A percentile compares a stretch with the other conserved stretches of the same genome.
Evolutionary conservation across 768 basidiomycete species (phyloP).

Genomic region (Trametes cingulata): DNA sequence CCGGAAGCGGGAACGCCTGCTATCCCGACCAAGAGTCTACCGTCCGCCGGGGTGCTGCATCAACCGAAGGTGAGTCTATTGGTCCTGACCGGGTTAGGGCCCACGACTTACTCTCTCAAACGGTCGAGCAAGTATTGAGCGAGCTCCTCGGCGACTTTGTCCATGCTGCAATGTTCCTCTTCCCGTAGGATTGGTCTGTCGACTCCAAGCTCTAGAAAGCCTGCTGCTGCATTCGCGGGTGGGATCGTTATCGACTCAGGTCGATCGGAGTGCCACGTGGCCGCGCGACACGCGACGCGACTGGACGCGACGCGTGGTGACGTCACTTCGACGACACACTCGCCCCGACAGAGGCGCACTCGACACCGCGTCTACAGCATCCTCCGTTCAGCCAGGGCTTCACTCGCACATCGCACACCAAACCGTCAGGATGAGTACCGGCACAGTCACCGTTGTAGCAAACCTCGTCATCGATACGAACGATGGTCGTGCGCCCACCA

Average conservation of each 20-base stretch:
- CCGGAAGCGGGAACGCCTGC: conserved; percentile 84
- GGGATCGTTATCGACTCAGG: conserved; percentile 10
- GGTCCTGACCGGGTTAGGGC: neutral
- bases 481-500: conserved; percentile 1
- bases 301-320: conserved; percentile 6
- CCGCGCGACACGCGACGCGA: conserved; percentile 17
- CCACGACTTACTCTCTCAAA: conserved; percentile 30
- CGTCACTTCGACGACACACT: conserved; percentile 1
- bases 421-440: neutral
- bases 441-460: neutral
- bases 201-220: neutral
- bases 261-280: conserved; percentile 8
- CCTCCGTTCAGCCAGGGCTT: too few relatives aligned
- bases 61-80: neutral
- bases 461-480: neutral
- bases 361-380: too few relatives aligned
- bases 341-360: neutral
- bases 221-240: neutral
- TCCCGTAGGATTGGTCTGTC: neutral
- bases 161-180: conserved; percentile 34
- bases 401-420: neutral
- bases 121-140: conserved; percentile 40
- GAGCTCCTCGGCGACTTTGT: conserved; percentile 40
- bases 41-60: conserved; percentile 28
- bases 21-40: conserved; percentile 69